Evolutionary conservation across 345 rosid genomes (phyloP), one percentile per base, ranked within the genome.

Genomic region (Populus deltoides): DNA sequence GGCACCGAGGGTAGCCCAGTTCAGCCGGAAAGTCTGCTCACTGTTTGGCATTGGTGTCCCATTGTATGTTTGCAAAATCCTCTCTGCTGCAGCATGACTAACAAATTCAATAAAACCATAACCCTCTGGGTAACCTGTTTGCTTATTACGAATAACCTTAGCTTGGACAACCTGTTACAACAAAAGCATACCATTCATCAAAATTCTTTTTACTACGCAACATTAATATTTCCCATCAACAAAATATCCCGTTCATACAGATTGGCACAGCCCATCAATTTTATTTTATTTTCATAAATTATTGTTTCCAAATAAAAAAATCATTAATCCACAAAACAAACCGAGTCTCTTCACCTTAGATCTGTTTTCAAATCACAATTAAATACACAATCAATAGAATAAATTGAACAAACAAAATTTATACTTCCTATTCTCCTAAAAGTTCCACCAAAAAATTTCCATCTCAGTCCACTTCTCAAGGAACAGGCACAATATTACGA

Each of bases 21-120:
- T 95, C 74, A 95, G 78, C 82, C 98, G 87, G 68, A 93, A 93
- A 83, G 70, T 83, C 85, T 92, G 99, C 73, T 95, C 98, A 51
- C 86, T 8, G 47, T 55, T 88, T 2, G 97, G 99, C 99, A 95
- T 93, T 55, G 45, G 86, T 9, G 87, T n/a, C 70, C 98, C 98
- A 76, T 95, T 93, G 85, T 78, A 95, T 2, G 90, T 80, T 87
- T 90, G 93, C 85, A 95, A 77, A 49, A 89, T 74, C 85, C 93
- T 89, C 86, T 95, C 99, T 7, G 99, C 98, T 25, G 91, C 89
- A 22, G 91, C 83, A 25, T 87, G 94, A 68, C 70, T 84, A 22
- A 51, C 81, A 85, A 93, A 94, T 86, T 95, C 99, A 47, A 95
- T 84, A 77, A 95, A 95, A 29, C 99, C 98, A 80, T 95, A 95